These are phyloP conservation scores for Candida anglica DNA, from an alignment of 805 yeast species.

Conservation along the genomic window DNA sequence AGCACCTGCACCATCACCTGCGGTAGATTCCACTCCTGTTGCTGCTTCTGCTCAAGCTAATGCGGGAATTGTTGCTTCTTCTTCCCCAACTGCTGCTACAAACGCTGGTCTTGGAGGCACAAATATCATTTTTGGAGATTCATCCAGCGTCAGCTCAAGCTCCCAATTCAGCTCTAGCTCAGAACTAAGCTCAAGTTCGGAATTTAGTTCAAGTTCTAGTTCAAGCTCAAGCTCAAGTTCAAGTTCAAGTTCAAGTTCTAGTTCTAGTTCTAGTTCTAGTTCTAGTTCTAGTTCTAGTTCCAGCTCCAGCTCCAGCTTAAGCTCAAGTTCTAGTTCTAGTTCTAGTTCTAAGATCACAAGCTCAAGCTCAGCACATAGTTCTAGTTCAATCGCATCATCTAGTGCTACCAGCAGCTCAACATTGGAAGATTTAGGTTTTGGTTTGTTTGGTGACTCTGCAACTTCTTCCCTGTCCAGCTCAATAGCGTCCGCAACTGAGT, in stretches of 20 bases:
- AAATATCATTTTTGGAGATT: neutral
- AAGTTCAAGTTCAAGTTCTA: slow-evolving; percentile 7
- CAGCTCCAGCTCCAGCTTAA: slow-evolving; percentile 5
- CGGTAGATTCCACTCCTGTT: slow-evolving; percentile 3
- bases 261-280: slow-evolving; percentile 8
- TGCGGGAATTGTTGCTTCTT: slow-evolving; percentile 2
- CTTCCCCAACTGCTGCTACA: slow-evolving; percentile 8
- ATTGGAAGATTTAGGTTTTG: neutral
- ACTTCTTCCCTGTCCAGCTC: slow-evolving; percentile 1
- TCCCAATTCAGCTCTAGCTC: slow-evolving; percentile 6
- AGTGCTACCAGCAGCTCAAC: slow-evolving; percentile 2
- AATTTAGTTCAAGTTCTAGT: slow-evolving; percentile 5
- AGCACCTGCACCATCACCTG: slow-evolving; percentile 4
- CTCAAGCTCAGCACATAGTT: slow-evolving; percentile 3
- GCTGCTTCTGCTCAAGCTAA: slow-evolving; percentile 3
- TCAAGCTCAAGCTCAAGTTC: slow-evolving; percentile 7
- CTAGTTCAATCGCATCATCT: slow-evolving; percentile 1
- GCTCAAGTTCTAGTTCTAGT: slow-evolving; percentile 10
- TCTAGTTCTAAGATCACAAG: slow-evolving; percentile 3
- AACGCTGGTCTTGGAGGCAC: slow-evolving; percentile 1
- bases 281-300: slow-evolving; percentile 6
- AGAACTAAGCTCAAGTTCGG: slow-evolving; percentile 7
- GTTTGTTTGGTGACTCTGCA: slow-evolving; percentile 2
- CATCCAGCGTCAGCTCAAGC: slow-evolving; percentile 5
- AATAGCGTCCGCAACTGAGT: neutral